These are phyloP conservation scores for Hypoxylon rickii DNA, from an alignment of 495 filamentous ascomycete species.

Conservation along the genomic window DNA sequence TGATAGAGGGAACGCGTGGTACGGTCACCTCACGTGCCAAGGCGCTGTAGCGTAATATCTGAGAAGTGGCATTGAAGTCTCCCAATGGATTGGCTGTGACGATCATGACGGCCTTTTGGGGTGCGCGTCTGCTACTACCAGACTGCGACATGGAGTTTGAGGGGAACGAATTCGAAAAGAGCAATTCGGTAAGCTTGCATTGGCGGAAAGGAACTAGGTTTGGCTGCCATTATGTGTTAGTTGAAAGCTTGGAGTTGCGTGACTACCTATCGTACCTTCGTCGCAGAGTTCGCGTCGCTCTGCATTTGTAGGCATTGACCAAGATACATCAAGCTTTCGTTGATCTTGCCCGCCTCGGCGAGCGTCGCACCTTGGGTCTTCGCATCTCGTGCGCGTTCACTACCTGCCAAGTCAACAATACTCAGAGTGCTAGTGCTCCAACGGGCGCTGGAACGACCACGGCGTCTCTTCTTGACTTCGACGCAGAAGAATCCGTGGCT, in stretches of 20 bases:
- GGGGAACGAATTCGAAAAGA: conserved; percentile 95
- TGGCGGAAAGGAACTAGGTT: conserved; percentile 90
- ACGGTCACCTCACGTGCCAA: conserved; percentile 92
- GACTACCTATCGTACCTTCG: conserved; percentile 61
- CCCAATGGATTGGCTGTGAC: conserved; percentile 93
- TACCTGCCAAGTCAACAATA: conserved; percentile 92
- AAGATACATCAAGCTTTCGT: conserved; percentile 96
- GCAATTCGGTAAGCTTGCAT: conserved; percentile 93
- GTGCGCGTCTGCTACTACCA: conserved; percentile 51
- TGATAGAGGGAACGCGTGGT: conserved; percentile 80
- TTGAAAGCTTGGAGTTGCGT: neutral
- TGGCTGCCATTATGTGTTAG: conserved; percentile 52
- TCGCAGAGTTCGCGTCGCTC: conserved; percentile 71
- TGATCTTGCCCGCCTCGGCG: conserved; percentile 96
- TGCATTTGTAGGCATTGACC: conserved; percentile 98
- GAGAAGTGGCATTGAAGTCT: conserved; percentile 94
- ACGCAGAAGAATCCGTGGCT: conserved; percentile 97
- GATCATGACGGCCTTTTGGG: conserved; percentile 92
- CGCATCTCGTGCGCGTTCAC: conserved; percentile 88
- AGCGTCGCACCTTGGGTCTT: conserved; percentile 92
- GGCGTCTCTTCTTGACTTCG: conserved; percentile 83
- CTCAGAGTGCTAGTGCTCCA: conserved; percentile 86
- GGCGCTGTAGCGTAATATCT: conserved; percentile 94
- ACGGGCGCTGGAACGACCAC: conserved; percentile 57
- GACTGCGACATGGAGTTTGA: conserved; percentile 56